Evolutionary conservation across 192 early-diverging fungal genomes (phyloP).

Genomic region (Coemansia sp.): DNA sequence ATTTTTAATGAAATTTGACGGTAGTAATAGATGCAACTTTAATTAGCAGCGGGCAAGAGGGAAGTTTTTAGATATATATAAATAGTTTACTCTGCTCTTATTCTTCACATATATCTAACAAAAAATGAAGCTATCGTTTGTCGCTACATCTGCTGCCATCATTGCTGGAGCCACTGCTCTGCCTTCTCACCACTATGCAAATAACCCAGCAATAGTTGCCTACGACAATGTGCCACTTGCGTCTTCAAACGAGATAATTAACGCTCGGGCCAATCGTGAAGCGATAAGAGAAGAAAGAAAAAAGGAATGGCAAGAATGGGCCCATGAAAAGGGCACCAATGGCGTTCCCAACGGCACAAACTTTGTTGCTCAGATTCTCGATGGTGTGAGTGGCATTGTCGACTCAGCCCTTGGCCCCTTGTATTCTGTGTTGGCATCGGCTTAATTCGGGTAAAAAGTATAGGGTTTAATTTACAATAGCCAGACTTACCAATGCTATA

Average conservation of each 20-base stretch:
- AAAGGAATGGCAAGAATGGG: conserved; percentile 50
- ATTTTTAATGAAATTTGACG: not conserved
- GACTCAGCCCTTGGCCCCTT: conserved; percentile 50
- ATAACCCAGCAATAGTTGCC: conserved; percentile 9
- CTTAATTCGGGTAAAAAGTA: not conserved
- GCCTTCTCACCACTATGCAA: conserved; percentile 19
- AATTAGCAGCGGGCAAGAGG: too few species aligned
- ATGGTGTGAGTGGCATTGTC: conserved; percentile 51
- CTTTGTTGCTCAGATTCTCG: conserved; percentile 40
- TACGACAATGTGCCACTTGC: conserved; percentile 11
- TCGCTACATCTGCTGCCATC: conserved; percentile 15
- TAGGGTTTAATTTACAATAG: not conserved
- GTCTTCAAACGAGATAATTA: not conserved
- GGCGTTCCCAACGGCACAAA: conserved; percentile 42
- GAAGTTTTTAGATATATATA: too few species aligned
- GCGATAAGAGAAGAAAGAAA: conserved; percentile 41
- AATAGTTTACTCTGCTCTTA: too few species aligned
- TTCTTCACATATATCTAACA: not conserved
- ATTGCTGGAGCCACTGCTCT: conserved; percentile 20
- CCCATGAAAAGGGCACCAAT: conserved; percentile 32
- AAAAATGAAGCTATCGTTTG: conserved; percentile 27
- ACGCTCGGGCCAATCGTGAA: conserved; percentile 27
- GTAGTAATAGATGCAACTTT: too few species aligned
- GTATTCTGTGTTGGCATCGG: conserved; percentile 30
- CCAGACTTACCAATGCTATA: not conserved